Evolutionary conservation across 208 protist species (phyloP), one percentile per base, ranked within the genome.

Genomic region (Trypanosoma scelopori): DNA sequence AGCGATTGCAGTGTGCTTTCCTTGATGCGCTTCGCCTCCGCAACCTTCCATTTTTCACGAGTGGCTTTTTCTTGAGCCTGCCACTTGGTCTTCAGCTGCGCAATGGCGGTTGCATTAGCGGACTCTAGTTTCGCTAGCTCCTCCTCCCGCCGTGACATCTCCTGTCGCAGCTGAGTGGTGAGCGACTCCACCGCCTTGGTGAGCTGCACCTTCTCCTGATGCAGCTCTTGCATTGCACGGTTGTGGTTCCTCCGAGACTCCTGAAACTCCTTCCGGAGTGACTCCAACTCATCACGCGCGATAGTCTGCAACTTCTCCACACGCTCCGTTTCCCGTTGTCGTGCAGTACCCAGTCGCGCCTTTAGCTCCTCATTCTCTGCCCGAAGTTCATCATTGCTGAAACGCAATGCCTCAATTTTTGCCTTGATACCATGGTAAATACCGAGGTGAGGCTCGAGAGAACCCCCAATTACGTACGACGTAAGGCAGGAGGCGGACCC

Each of bases 1-100:
- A 97, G 78, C 13, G 92, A 91, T 74, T 95, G 91, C 52, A 97
- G 68, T 25, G 92, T 94, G 25, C 77, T 89, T 59, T 92, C 83
- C 70, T 97, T 97, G 65, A 97, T 97, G 25, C 83, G 78, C 65
- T 90, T 94, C 18, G 87, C 87, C 79, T 97, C 89, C 2, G 78
- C 79, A 45, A 91, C 71, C 45, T 81, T 79, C 89, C 92, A 97
- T 71, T 88, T 86, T 51, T 94, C 89, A 1, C 92, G 75, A 30
- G 65, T 73, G 13, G 71, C 74, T 59, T 85, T 93, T 63, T 97
- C 92, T 72, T 88, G 83, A n/a, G 84, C 80, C 27, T 86, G 80
- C 82, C 79, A 88, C 51, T 84, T 80, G 28, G 65, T 60, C 60
- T 91, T 87, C 46, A 94, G 60, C 15, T 78, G 69, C 9, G 83